Conservation (phyloP, 257 asterid genomes). For the Sherardia arvensis region DNA sequence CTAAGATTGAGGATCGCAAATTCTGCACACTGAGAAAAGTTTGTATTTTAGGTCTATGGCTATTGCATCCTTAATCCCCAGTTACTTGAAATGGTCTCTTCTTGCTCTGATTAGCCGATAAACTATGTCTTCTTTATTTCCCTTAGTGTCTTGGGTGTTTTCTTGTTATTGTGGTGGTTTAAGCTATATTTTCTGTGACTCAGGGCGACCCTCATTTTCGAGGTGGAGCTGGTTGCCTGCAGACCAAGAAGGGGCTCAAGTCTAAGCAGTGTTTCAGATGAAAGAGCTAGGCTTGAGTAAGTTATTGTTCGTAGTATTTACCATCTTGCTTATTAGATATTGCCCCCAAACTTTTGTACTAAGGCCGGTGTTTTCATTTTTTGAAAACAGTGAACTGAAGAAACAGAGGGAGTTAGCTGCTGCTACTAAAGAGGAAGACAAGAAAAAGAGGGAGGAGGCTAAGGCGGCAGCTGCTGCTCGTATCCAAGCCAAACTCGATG, state of each 20-base stretch:
- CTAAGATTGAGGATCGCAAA: not conserved
- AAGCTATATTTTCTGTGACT: constrained; percentile 9
- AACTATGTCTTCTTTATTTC: not conserved
- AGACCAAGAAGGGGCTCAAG: constrained; percentile 93
- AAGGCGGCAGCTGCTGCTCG: constrained; percentile 97
- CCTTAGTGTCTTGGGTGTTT: not conserved
- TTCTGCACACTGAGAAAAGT: not conserved
- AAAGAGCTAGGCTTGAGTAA: constrained; percentile 93
- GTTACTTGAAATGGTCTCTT: not conserved
- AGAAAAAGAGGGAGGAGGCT: constrained; percentile 97
- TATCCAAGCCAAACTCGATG: constrained; percentile 87
- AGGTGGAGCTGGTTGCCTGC: constrained; percentile 93
- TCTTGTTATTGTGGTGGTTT: not conserved
- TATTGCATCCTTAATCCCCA: not conserved
- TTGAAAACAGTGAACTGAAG: constrained; percentile 61
- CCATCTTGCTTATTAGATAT: not conserved
- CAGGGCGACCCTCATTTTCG: constrained; percentile 88
- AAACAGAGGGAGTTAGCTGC: constrained; percentile 86
- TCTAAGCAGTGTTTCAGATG: constrained; percentile 76
- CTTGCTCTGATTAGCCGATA: not conserved
- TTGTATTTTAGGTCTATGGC: not conserved
- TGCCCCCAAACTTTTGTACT: not conserved
- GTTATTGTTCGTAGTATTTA: constrained; percentile 5
- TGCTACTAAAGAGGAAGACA: constrained; percentile 80
- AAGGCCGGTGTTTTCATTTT: not conserved